A percentile compares a stretch with the other conserved stretches of the same genome.
phyloP scores from a whole-genome alignment of 805 yeast genomes.

The Yamadazyma kitorensis region DNA sequence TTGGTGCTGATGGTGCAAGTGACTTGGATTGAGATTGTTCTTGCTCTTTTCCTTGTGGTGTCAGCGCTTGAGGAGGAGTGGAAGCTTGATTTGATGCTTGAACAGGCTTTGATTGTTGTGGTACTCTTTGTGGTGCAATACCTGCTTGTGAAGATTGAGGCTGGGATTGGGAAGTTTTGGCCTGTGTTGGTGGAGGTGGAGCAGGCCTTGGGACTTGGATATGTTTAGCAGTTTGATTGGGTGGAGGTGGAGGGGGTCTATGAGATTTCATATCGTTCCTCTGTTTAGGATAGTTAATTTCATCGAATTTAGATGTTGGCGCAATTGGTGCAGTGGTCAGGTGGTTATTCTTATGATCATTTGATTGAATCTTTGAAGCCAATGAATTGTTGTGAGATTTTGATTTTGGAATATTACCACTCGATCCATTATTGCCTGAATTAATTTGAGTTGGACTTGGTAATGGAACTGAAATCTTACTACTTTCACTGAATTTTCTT shows the following conservation, averaged over 20 bases:
- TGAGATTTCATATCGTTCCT: constrained; percentile 27
- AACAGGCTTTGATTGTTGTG: neutral
- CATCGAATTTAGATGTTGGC: constrained; percentile 26
- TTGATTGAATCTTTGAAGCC: constrained; percentile 22
- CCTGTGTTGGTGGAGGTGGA: constrained; percentile 10
- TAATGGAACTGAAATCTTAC: constrained; percentile 13
- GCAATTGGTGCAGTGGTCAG: constrained; percentile 39
- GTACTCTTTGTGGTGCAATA: too few species aligned
- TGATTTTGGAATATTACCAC: constrained; percentile 33
- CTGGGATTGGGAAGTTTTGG: constrained; percentile 1
- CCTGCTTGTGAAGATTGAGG: too few species aligned
- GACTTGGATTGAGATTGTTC: constrained; percentile 5
- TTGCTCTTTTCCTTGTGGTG: neutral
- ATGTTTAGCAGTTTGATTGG: constrained; percentile 13
- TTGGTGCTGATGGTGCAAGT: constrained; percentile 8
- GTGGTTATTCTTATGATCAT: constrained; percentile 12
- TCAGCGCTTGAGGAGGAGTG: neutral
- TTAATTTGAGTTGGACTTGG: constrained; percentile 1
- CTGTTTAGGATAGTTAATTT: constrained; percentile 15
- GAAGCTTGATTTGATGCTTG: too few species aligned
- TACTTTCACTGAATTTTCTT: constrained; percentile 17
- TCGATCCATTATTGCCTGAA: neutral
- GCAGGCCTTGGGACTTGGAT: constrained; percentile 10
- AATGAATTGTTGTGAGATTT: constrained; percentile 40
- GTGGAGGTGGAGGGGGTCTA: constrained; percentile 45